Percentiles rank a stretch among this genome's conserved stretches.
Conservation (phyloP, 257 asterid genomes). For the Petunia axillaris region DNA sequence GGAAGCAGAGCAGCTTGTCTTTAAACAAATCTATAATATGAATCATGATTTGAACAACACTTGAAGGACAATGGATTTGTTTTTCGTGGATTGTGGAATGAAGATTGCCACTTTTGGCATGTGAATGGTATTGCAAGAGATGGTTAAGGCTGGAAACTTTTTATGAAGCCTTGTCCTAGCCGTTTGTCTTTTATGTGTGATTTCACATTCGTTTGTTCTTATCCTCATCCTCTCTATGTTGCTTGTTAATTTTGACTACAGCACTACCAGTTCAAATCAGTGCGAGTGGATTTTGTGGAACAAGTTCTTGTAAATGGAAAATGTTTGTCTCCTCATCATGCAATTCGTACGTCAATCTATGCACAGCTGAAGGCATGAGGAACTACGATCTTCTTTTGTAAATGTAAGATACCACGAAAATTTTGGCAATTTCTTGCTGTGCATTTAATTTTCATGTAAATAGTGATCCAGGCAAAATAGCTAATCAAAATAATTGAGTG, state of each 20-base stretch:
- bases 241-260: slow-evolving; percentile 38
- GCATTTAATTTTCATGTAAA: slow-evolving; percentile 9
- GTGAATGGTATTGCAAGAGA: not conserved
- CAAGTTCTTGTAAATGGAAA: slow-evolving; percentile 92
- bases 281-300: slow-evolving; percentile 82
- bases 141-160: not conserved
- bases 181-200: slow-evolving; percentile 1
- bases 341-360: slow-evolving; percentile 64
- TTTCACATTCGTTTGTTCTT: not conserved
- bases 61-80: not conserved
- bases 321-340: slow-evolving; percentile 50
- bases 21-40: not conserved
- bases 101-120: slow-evolving; percentile 13
- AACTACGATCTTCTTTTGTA: slow-evolving; percentile 7
- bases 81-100: not conserved
- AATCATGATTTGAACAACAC: not conserved
- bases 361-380: slow-evolving; percentile 69
- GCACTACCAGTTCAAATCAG: slow-evolving; percentile 80
- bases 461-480: not conserved
- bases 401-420: slow-evolving; percentile 17
- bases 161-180: not conserved
- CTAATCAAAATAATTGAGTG: slow-evolving; percentile 2
- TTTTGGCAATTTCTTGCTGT: not conserved
- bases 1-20: not conserved
- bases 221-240: not conserved